phyloP scores from a whole-genome alignment of 768 basidiomycete species.

The Tricholoma sp. region DNA sequence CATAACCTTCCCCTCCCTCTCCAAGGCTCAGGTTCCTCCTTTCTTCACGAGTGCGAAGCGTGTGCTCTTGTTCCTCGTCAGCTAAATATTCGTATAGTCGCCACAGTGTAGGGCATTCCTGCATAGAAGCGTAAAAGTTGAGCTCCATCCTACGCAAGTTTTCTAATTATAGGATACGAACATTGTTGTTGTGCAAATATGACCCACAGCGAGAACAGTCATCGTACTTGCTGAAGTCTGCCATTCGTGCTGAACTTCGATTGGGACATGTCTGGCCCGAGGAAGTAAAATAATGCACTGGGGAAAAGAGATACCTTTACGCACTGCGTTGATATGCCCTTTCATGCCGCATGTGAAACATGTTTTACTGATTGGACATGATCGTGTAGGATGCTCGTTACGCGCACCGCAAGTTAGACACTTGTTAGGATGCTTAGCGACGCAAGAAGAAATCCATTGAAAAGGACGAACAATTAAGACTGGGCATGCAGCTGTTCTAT shows the following conservation, averaged over 20 bases:
- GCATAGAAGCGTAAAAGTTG: neutral
- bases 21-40: slow-evolving; percentile 51
- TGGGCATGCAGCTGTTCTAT: slow-evolving; percentile 64
- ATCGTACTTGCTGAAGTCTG: slow-evolving; percentile 26
- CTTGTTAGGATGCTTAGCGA: slow-evolving; percentile 29
- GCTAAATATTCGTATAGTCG: slow-evolving; percentile 70
- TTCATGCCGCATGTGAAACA: slow-evolving; percentile 83
- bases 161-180: slow-evolving; percentile 26
- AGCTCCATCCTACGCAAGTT: neutral
- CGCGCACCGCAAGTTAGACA: slow-evolving; percentile 78
- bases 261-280: slow-evolving; percentile 64
- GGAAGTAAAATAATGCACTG: neutral
- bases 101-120: slow-evolving; percentile 87
- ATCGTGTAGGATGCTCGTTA: slow-evolving; percentile 71
- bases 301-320: slow-evolving; percentile 13
- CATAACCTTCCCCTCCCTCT: slow-evolving; percentile 74
- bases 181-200: slow-evolving; percentile 56
- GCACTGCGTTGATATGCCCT: slow-evolving; percentile 68
- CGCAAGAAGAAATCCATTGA: neutral
- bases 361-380: slow-evolving; percentile 76
- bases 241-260: slow-evolving; percentile 28
- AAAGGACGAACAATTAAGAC: slow-evolving; percentile 54
- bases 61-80: slow-evolving; percentile 42
- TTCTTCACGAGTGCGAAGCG: slow-evolving; percentile 41
- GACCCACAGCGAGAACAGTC: slow-evolving; percentile 73